Base-by-base conservation (phyloP, 768 basidiomycete species). In the Collybiopsis confluens region DNA sequence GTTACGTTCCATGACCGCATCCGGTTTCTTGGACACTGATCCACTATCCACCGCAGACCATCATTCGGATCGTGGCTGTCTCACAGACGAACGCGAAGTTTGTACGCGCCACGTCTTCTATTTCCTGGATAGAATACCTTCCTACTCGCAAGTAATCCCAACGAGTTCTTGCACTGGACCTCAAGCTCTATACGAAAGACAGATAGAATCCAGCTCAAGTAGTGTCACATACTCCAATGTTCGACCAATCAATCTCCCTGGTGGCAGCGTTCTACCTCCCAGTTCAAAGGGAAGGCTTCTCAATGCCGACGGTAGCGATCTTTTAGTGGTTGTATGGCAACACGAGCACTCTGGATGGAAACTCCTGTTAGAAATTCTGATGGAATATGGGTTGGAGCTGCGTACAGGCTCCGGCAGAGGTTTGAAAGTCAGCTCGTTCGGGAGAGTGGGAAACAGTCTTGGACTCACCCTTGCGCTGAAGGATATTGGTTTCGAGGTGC, bases 291-390 rank as follows among this genome's bases (percentile, higher is more conserved):
- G 91, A 2, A 79, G 81, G 7, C 73, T 93, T 20, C 73, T 95
- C 30, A 91, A 83, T 57, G 77, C 79, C 9, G 89, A 91, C 49
- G 79, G 79, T 3, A 82, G 80, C 1, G 88, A 90, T 21, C 73
- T 81, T 16, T 69, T 86, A 20, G 85, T 88, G 4, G 78, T 95
- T 1, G 76, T 79, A 18, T 97, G 94, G 94, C 77, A 86, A 57
- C 85, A 88, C 58, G 74, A 83, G 42, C 85, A 92, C 62, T 90
- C 88, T 6, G 92, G 90, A 2, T 97, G 94, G 94, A 87, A 81
- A 58, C 65, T 96, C 13, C 68, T 96, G 5, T 66, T 92, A n/a
- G 92, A 93, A 59, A 71, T 95, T 8, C 72, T 96, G 49, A 81
- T 82, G 3, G 86, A 88, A 62, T 91, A 87, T 62, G 82, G 87